phyloP scores from a whole-genome alignment of 768 basidiomycete species.

The Podaxis sp. region DNA sequence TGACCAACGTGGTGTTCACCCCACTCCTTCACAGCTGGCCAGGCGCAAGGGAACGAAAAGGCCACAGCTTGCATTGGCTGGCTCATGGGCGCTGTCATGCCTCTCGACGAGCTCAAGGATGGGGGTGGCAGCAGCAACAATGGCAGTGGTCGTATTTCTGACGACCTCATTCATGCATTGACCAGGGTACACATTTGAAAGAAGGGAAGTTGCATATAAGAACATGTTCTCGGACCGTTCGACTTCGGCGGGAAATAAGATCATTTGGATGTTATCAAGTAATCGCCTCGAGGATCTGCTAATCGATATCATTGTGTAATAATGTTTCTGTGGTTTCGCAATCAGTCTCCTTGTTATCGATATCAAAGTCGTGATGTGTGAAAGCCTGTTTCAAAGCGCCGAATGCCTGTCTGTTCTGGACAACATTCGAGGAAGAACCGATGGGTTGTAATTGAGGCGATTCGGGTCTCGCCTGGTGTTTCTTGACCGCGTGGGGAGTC shows the following conservation, averaged over 20 bases:
- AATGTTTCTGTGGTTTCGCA: neutral
- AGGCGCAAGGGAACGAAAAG: conserved; percentile 23
- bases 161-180: conserved; percentile 28
- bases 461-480: neutral
- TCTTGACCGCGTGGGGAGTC: neutral
- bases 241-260: neutral
- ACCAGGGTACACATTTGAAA: conserved; percentile 27
- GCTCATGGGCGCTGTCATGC: conserved; percentile 42
- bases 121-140: conserved; percentile 10
- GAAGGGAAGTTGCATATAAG: neutral
- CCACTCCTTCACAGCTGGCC: conserved; percentile 19
- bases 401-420: neutral
- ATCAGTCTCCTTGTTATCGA: conserved; percentile 4
- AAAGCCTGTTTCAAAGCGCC: neutral
- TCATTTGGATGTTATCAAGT: neutral
- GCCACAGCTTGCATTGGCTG: conserved; percentile 30
- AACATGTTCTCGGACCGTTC: neutral
- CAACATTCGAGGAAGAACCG: neutral
- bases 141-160: conserved; percentile 15
- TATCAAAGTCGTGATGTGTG: neutral
- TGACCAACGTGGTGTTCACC: neutral
- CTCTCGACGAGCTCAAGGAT: conserved; percentile 27
- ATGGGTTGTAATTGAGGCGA: neutral
- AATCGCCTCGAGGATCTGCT: conserved; percentile 1
- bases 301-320: conserved; percentile 6